phyloP scores from a whole-genome alignment of 176 grass and related monocot species.

The Secale cereale region DNA sequence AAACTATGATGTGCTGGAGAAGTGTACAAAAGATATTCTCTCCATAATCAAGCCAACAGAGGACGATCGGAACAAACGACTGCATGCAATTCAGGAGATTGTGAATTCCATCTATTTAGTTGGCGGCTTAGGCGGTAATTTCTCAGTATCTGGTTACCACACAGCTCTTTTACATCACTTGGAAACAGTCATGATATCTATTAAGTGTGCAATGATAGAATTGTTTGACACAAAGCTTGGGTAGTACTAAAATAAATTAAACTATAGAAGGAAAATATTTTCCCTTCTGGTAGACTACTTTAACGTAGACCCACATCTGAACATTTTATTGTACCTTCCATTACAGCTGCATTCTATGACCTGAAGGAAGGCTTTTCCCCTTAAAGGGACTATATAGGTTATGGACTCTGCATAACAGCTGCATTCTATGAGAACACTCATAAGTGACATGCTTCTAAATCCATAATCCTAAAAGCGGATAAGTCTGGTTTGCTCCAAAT shows the following conservation, averaged over 20 bases:
- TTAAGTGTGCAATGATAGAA: not conserved
- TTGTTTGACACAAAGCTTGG: not conserved
- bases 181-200: not conserved
- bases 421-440: not conserved
- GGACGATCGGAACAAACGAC: conserved; percentile 33
- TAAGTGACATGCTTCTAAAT: not conserved
- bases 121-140: conserved; percentile 37
- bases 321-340: not conserved
- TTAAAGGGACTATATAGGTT: not conserved
- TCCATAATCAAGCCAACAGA: conserved; percentile 61
- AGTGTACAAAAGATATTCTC: conserved; percentile 61
- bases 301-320: not conserved
- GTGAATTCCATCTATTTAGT: conserved; percentile 36
- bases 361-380: not conserved
- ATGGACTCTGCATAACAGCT: not conserved
- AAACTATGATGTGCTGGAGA: conserved; percentile 26
- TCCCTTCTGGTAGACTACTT: not conserved
- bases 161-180: not conserved
- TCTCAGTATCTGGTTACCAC: not conserved
- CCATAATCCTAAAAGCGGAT: not conserved
- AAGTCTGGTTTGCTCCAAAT: not conserved
- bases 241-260: not conserved
- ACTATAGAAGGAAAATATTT: not conserved
- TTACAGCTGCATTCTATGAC: too few species aligned
- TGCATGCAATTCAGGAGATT: conserved; percentile 50